These are phyloP conservation scores for Capsicum baccatum DNA, from an alignment of 257 asterid genomes.

Conservation along the genomic window DNA sequence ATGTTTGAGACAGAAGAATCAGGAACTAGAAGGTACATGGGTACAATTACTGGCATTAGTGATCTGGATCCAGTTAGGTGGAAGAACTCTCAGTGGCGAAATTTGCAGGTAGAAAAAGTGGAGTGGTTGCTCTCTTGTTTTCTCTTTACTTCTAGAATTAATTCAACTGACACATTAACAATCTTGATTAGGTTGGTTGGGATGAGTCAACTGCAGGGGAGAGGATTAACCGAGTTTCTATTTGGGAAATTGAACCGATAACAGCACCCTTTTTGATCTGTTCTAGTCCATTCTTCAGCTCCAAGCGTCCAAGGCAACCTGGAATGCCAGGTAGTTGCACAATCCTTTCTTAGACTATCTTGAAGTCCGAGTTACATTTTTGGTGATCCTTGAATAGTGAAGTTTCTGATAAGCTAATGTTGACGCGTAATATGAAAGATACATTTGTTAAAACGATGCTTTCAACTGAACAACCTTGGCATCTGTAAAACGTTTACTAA, in stretches of 20 bases:
- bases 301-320: slow-evolving; percentile 86
- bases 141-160: not conserved
- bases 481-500: not conserved
- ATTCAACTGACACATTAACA: slow-evolving; percentile 16
- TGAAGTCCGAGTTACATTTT: slow-evolving; percentile 6
- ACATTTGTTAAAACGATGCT: not conserved
- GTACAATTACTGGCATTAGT: slow-evolving; percentile 86
- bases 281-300: slow-evolving; percentile 77
- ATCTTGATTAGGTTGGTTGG: slow-evolving; percentile 79
- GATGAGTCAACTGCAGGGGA: slow-evolving; percentile 95
- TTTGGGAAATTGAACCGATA: slow-evolving; percentile 97
- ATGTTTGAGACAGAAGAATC: slow-evolving; percentile 97
- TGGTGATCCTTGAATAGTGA: not conserved
- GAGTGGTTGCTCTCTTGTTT: not conserved
- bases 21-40: slow-evolving; percentile 95
- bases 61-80: slow-evolving; percentile 88
- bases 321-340: slow-evolving; percentile 80
- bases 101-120: slow-evolving; percentile 67
- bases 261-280: slow-evolving; percentile 96
- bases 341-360: not conserved
- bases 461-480: slow-evolving; percentile 12
- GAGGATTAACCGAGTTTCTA: slow-evolving; percentile 84
- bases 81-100: slow-evolving; percentile 99
- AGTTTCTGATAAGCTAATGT: not conserved
- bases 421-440: not conserved